Evolutionary conservation across 1,284 basidiomycete genomes (phyloP), one percentile per base, ranked within the genome.

Genomic region (Irpex rosettiformis): DNA sequence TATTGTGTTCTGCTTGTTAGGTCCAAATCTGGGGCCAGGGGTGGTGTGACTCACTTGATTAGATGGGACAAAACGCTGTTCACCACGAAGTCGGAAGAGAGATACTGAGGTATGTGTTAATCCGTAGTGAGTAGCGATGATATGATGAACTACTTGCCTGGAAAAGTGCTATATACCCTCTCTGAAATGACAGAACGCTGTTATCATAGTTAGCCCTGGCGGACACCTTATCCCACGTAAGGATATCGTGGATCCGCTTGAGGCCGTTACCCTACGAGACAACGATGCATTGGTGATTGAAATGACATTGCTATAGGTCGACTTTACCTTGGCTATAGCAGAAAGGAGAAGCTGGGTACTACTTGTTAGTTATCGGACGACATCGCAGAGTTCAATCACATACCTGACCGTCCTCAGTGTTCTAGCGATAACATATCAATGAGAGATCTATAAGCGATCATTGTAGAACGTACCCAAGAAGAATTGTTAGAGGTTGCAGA

Each of bases 21-120:
- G 11, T 10, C 5, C 7, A 3, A 18, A 3, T 27, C 0, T 70
- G 4, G 33, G 16, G 33, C 33, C 33, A 11, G 4, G 5, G 16
- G 16, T 8, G 16, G 33, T 3, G 16, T 37, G 33, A 37, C 33
- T 11, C 16, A 37, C 33, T 37, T 37, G 33, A 37, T 37, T 2
- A 37, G 33, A 43, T 79, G 78, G 24, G 73, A 74, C 37, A 86
- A 63, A 0, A 83, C 85, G 45, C 79, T 86, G 67, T 85, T 85
- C 25, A 87, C 65, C 1, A 90, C 80, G 49, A 83, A 77, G 45
- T 85, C 80, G 1, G 85, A 88, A 0, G 86, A 79, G 27, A 86
- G 70, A 63, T 86, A 88, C 84, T 89, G 52, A 1, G 10, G 16
- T 47, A 52, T 2, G 10, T n/a, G 1, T 40, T 25, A 10, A n/a